Base-by-base conservation (phyloP, 305 asterid species). In the Withania somnifera region DNA sequence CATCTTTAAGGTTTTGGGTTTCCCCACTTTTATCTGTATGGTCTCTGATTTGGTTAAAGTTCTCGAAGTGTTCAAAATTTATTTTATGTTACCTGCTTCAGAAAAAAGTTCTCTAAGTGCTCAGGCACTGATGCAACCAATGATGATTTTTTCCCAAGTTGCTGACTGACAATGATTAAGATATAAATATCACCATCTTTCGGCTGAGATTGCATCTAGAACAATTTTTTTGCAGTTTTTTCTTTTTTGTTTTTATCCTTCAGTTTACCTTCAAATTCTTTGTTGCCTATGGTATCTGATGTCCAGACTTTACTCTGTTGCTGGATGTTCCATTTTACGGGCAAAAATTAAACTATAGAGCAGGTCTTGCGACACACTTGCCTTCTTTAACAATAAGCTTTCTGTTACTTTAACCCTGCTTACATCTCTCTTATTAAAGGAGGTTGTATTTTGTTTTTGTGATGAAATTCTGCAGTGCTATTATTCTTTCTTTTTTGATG, bases 341-440 rank as follows among this genome's bases (percentile, higher is more conserved):
- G 90, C 90, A 82, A 40, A 85, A 71, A 87, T 19, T 20, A 36
- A 83, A 71, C 4, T 3, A 7, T 10, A 24, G n/a, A 86, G 85
- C 98, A 90, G 95, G 88, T 80, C 90, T 93, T 94, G 97, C 95
- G 97, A 92, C 98, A 89, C 91, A 42, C 92, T 86, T 90, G 7
- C 93, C 92, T 87, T 84, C 38, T 52, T 5, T 66, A 0, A 9
- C 22, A 32, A 67, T 67, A 24, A 85, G 93, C 92, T 89, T 45
- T 88, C 91, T 90, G 97, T 93, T 92, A 94, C 98, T 92, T 81
- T 89, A 83, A 85, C 84, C 91, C 96, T 91, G 91, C 86, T 88
- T 83, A 91, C 91, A 92, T 83, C 32, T 84, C 60, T 73, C 6
- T 15, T 8, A 0, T 6, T 28, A 14, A 0, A 32, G 11, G 17